Evolutionary conservation across 345 rosid species (phyloP), one percentile per base, ranked within the genome.

Genomic region (Aethionema arabicum): DNA sequence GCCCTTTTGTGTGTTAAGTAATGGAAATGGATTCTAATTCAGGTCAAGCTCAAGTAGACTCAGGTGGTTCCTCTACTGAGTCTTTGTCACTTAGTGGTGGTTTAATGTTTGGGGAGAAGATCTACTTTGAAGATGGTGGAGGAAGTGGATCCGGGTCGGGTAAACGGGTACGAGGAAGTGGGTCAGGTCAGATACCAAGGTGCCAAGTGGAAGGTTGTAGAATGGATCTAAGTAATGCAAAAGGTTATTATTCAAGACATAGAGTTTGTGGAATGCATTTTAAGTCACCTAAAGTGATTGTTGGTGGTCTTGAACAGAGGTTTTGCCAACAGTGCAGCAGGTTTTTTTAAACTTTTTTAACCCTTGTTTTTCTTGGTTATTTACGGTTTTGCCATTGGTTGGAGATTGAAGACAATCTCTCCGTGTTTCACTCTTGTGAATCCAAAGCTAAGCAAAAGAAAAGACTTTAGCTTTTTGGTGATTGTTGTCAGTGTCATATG

Each of bases 251-350:
- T 81, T 83, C 91, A 0, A 85, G 96, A 72, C 99, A 93, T 44
- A 90, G 85, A 71, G 99, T 93, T 41, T 93, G 99, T 70, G 77
- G 82, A 35, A 70, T 82, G 74, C 97, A 93, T 66, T 90, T 97
- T 11, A 93, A 93, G 77, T 75, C 95, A 54, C 75, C 96, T 6
- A 80, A 50, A 51, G 99, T 85, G 70, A 61, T 78, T 74, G 99
- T 93, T 44, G 78, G 76, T 59, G 97, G 96, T 63, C 74, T 87
- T 44, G 79, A 84, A 72, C 97, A 93, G 79, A 83, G 99, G 76
- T 91, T 91, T 74, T 91, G 98, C 77, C 98, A 93, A 70, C 99
- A 93, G 80, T 93, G 99, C 56, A 93, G 99, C 85, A 87, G 97
- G 99, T 93, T 65, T 10, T 44, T 12, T 12, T 7, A 31, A 8